Base-by-base conservation (phyloP, 2,329 filamentous ascomycete genomes). In the Aspergillus thermomutatus region DNA sequence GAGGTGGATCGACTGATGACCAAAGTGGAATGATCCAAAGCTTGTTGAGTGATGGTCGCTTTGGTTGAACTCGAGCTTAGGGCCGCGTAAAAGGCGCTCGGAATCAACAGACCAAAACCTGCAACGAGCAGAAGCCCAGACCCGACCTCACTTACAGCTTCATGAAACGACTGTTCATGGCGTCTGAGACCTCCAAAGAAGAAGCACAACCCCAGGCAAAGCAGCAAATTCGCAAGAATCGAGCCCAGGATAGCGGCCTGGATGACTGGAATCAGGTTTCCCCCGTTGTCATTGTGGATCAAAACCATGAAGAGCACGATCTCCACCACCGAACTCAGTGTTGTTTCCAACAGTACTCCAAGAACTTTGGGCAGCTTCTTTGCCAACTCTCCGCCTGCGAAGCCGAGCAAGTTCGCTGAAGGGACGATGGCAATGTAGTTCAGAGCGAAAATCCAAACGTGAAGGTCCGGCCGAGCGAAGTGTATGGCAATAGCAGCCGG, bases 201-300 rank as follows among this genome's bases (percentile, higher is more conserved):
- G 77, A 96, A 95, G 71, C 90, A 94, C 52, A 87, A 68, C 0
- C 91, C 91, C 26, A 95, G 75, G 64, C 91, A 95, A 1, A 95
- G 79, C 47, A 95, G 76, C 75, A 94, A 83, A 31, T 91, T 95
- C 11, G 91, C 90, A 34, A 96, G 73, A 47, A 95, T 89, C 0
- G 90, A 93, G 37, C 91, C 91, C 0, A 95, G 77, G 54, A 95
- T 92, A 26, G 91, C 91, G 53, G 90, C 90, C 68, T 91, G 85
- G 64, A 95, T 90, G 64, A 94, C 89, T n/a, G 82, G 80, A 58
- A 88, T 75, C 28, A 75, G 59, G 45, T 72, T 68, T n/a, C 76
- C 76, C 10, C 71, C 65, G 21, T 73, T 67, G 31, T 86, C 71
- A 78, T 77, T 81, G 58, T 77, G 75, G 49, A 94, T 80, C 47